Base-by-base conservation (phyloP, 2,329 filamentous ascomycete species). In the Ambrosiella beaveri region DNA sequence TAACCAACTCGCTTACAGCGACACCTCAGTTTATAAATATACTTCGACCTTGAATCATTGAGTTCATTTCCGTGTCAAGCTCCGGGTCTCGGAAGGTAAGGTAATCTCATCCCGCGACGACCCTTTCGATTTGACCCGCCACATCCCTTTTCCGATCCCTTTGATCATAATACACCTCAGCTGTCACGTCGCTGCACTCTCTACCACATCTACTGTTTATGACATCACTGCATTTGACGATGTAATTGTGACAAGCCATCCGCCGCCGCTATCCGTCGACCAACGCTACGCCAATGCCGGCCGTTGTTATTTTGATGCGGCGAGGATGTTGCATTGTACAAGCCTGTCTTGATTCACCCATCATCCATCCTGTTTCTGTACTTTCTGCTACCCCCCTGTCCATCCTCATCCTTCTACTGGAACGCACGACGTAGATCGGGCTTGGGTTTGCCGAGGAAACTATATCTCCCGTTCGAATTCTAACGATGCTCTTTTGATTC, bases 401-500 rank as follows among this genome's bases (percentile, higher is more conserved):
- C 27, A 37, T 44, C 45, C 38, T 52, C 52, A 60, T 58, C 59
- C 59, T 60, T 38, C 41, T 60, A 36, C 52, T 54, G 9, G 51
- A 53, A n/a, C 27, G 27, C 51, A 38, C 35, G 37, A 57, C 45
- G 17, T 40, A 37, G 39, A 52, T 39, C 52, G 53, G 19, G 44
- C 44, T 49, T 54, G 44, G 51, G 41, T 41, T 45, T 17, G 35
- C 57, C 57, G 55, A 27, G 27, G 45, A 54, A 54, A 52, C 56
- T 60, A 60, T 58, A 60, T 51, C 51, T 60, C 56, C 59, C 47
- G 44, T 53, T 27, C 50, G 56, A 41, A 36, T 52, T 60, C 59
- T 56, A 44, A 51, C 37, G 36, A n/a, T n/a, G 38, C 41, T 9
- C 35, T 58, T 56, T 36, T 47, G 51, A 17, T 55, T 54, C 59